Evolutionary conservation across 768 basidiomycete species (phyloP), one percentile per base, ranked within the genome.

Genomic region (Pisolithus marmoratus): DNA sequence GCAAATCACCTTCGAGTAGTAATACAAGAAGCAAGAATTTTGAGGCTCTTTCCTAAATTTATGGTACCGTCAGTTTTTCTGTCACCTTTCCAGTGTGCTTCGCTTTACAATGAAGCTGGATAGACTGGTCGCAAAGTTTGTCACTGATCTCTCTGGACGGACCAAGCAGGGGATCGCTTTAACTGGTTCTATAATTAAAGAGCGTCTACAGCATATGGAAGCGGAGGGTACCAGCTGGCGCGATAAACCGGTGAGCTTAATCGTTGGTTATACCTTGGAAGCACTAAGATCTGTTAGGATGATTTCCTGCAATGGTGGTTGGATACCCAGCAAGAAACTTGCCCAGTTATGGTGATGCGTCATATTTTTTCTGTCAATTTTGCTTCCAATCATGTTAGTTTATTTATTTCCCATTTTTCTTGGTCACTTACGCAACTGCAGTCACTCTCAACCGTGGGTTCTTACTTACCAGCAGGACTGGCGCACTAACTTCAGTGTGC

Each of bases 331-430:
- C 24, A 23, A 6, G 43, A 45, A n/a, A 27, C 43, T 17, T 24
- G 20, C 7, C n/a, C 17, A 4, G 7, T 17, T 26, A 17, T 17
- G 22, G 2, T 47, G 31, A 49, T 31, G 9, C 48, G 40, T 11
- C 34, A 38, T 15, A 49, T 49, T 3, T 17, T 49, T 9, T 40
- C 48, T 19, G 8, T 49, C 24, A 49, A 41, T 24, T 17, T 45
- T 26, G 26, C 43, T 17, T 9, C 26, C 0, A 45, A 65, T 17
- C 58, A 60, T 41, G 67, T 67, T 15, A 49, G 63, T 46, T 14
- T 41, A 4, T n/a, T 6, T 17, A 3, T 36, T 19, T 6, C 26
- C 4, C 4, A 14, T 31, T 8, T 2, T 23, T 37, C 15, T 15
- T 27, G 17, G 17, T 26, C 31, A 14, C 14, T 34, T 22, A 12